These are phyloP conservation scores for Blastomyces emzantsi DNA, from an alignment of 2,329 filamentous ascomycete genomes.

Conservation along the genomic window DNA sequence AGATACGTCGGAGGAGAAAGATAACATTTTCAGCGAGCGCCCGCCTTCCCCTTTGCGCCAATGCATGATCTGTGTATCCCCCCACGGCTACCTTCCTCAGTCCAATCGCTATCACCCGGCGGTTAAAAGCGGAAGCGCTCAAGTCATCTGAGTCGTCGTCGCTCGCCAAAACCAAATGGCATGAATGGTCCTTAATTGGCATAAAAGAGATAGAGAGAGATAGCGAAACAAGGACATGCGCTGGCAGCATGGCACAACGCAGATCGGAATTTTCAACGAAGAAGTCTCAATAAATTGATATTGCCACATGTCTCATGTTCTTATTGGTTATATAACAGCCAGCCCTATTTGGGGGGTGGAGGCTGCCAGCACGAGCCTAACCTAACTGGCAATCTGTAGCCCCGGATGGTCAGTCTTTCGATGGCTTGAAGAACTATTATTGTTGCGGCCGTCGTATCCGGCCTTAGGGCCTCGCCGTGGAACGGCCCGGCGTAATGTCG, in stretches of 20 bases:
- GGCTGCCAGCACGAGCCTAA: neutral
- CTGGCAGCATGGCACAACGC: neutral
- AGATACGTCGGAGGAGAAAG: neutral
- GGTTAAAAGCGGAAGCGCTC: neutral
- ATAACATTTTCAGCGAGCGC: neutral
- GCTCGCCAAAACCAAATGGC: neutral
- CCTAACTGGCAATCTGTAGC: neutral
- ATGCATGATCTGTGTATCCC: neutral
- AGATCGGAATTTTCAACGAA: neutral
- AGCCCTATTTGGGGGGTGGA: neutral
- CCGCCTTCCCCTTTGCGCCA: neutral
- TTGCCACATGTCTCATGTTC: neutral
- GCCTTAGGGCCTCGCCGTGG: neutral
- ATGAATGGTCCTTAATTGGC: neutral
- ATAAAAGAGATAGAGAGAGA: neutral
- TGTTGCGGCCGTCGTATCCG: neutral
- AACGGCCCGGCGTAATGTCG: neutral
- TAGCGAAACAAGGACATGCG: neutral
- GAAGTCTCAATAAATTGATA: neutral
- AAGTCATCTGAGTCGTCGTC: neutral
- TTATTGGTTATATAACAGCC: neutral
- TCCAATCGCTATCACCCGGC: neutral
- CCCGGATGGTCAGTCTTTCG: neutral
- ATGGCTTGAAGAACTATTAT: neutral
- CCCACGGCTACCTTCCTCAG: neutral